Base-by-base conservation (phyloP, 352 stramenopile genomes). In the Phytophthora cactorum region DNA sequence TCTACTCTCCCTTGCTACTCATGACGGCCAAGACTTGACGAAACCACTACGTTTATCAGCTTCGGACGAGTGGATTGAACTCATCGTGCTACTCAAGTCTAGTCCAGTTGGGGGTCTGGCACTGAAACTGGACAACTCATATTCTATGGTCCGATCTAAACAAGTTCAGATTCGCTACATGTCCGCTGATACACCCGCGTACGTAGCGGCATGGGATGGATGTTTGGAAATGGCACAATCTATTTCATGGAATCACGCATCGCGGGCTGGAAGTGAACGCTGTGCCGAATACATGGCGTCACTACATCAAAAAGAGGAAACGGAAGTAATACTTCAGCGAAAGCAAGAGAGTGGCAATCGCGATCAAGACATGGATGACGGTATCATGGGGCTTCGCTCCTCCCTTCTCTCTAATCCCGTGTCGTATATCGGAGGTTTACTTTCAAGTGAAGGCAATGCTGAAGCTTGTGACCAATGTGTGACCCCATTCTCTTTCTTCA, bases 181-280 rank as follows among this genome's bases (percentile, higher is more conserved):
- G 5, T 59, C 64, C 34, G 49, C 75, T 7, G 59, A 70, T 7
- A 29, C 41, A 31, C 6, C 25, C 9, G 68, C 79, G 3, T 92
- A 88, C 51, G 55, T 63, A 5, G 36, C 32, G 0, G 82, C 81
- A 6, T 95, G 87, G 87, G 68, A 85, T 61, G 75, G 79, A 3
- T 92, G 81, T 44, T 46, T 79, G 14, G 78, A 82, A 38, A 84
- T 91, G 66, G 87, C 87, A n/a, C 77, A 84, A 51, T 81, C 79
- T 2, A 95, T 95, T 31, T 83, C 68, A 28, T 95, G 86, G 86
- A 95, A 95, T 34, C 62, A 77, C 11, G 74, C 76, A 2, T 81
- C 81, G 1, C 70, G 52, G 15, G 47, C 49, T 32, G 85, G 81
- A 4, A 52, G 69, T 31, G 56, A 79, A 14, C 73, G 82, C 5